Conservation (phyloP, 2,329 filamentous ascomycete genomes). For the Stemphylium vesicarium region DNA sequence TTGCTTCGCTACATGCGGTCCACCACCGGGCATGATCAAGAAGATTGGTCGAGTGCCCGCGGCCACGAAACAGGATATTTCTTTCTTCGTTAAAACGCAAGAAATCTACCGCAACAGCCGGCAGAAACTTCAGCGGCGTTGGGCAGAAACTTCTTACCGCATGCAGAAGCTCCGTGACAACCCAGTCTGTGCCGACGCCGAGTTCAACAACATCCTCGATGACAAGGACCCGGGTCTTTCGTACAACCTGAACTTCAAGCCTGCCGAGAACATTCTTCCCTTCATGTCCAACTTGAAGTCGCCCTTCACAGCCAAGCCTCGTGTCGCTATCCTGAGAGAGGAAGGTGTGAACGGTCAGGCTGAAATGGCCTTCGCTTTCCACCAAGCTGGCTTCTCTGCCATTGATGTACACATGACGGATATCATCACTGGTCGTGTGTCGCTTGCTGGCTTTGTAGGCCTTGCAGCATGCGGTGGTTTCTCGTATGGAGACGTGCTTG, state of each 20-base stretch:
- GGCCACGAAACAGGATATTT: slow-evolving; percentile 74
- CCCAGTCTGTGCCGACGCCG: slow-evolving; percentile 81
- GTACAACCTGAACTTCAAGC: slow-evolving; percentile 82
- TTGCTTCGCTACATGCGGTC: slow-evolving; percentile 89
- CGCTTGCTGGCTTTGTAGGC: slow-evolving; percentile 82
- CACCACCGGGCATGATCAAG: slow-evolving; percentile 79
- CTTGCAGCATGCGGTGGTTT: slow-evolving; percentile 96
- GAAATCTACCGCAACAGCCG: slow-evolving; percentile 74
- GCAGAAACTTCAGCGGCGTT: slow-evolving; percentile 79
- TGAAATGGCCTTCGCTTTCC: slow-evolving; percentile 98
- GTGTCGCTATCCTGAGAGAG: slow-evolving; percentile 91
- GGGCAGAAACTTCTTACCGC: slow-evolving; percentile 85
- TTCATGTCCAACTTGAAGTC: slow-evolving; percentile 67
- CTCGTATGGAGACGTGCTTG: slow-evolving; percentile 90
- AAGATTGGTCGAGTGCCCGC: slow-evolving; percentile 80
- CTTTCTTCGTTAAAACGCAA: slow-evolving; percentile 73
- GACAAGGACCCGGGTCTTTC: slow-evolving; percentile 80
- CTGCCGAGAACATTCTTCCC: slow-evolving; percentile 76
- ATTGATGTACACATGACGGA: slow-evolving; percentile 98
- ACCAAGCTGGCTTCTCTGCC: slow-evolving; percentile 85
- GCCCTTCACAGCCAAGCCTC: slow-evolving; percentile 68
- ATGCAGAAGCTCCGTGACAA: slow-evolving; percentile 94
- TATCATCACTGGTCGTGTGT: slow-evolving; percentile 77
- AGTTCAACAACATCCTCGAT: slow-evolving; percentile 77
- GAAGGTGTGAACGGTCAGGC: slow-evolving; percentile 94